Evolutionary conservation across 208 protist genomes (phyloP).

Genomic region (Balamuthia mandrillaris): DNA sequence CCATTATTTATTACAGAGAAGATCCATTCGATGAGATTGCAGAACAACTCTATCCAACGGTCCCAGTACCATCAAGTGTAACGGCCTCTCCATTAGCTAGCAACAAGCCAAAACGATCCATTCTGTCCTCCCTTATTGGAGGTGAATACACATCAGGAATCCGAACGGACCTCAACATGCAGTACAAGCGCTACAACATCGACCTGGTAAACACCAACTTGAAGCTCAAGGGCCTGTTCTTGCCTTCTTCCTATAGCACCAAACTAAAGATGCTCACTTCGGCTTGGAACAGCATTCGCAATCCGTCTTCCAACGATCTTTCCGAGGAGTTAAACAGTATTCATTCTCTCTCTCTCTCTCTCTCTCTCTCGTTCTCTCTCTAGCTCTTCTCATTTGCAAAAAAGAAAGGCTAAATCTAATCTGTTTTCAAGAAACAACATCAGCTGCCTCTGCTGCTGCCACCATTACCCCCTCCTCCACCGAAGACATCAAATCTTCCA

Average conservation of each 20-base stretch:
- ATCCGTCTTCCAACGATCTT: not conserved
- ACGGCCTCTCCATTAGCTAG: too few relatives aligned
- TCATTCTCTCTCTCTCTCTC: not conserved
- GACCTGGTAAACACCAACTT: conserved; percentile 20
- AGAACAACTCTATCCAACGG: conserved; percentile 18
- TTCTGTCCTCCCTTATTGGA: too few relatives aligned
- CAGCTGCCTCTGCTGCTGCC: too few relatives aligned
- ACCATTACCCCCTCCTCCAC: too few relatives aligned
- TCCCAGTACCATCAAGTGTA: not conserved
- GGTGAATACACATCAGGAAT: too few relatives aligned
- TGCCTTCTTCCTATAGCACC: not conserved
- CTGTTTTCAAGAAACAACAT: too few relatives aligned
- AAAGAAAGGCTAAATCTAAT: too few relatives aligned
- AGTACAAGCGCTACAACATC: not conserved
- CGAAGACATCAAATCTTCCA: too few relatives aligned
- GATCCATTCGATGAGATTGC: conserved; percentile 15
- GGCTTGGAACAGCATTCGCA: not conserved
- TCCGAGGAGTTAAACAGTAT: not conserved
- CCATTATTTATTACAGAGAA: too few relatives aligned
- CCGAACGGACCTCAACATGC: too few relatives aligned
- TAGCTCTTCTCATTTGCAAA: too few relatives aligned
- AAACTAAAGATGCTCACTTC: not conserved
- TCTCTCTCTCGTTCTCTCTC: not conserved
- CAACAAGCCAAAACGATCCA: too few relatives aligned
- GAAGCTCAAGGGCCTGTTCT: conserved; percentile 13